Evolutionary conservation across 2,329 filamentous ascomycete genomes (phyloP), one percentile per base, ranked within the genome.

Genomic region (Alternaria burnsii): DNA sequence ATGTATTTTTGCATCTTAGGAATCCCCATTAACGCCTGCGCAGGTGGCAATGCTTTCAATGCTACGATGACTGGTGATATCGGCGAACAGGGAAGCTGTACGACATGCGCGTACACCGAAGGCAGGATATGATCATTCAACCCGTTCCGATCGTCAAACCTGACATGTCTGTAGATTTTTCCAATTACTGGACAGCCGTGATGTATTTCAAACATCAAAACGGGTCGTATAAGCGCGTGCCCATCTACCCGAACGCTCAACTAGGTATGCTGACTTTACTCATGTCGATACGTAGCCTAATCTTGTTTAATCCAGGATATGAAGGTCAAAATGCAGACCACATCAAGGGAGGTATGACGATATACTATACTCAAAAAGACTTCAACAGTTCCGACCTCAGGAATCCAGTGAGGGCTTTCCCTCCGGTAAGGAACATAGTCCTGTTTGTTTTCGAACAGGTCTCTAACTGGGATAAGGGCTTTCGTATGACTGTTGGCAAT

Each of bases 341-440:
- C 10, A 72, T 74, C 52, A 73, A 71, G 42, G 71, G 71, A 42
- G 72, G 72, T 11, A 73, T 74, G 72, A 75, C 72, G 8, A 62
- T 75, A 48, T 75, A 75, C 57, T 73, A 74, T 44, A 73, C 68
- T 0, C 71, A 75, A 64, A 61, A 74, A 46, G 75, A 76, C 53
- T 80, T 81, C 68, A 77, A 72, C 65, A 54, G 28, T 28, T 76
- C 74, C 20, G 74, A 75, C 34, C 70, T 70, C n/a, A 72, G 71
- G 42, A 56, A 70, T 18, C 72, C 72, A 50, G 73, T 73, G 28
- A 75, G 64, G 5, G 62, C 71, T 1, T 69, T 75, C 58, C 62
- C 62, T 5, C 61, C 63, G 30, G 65, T 72, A 42, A 34, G 64
- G 48, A 22, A 14, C 22, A 7, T 22, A 20, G 41, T 50, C 41